Base-by-base conservation (phyloP, 2,329 filamentous ascomycete species). In the Alternaria brassicicola region DNA sequence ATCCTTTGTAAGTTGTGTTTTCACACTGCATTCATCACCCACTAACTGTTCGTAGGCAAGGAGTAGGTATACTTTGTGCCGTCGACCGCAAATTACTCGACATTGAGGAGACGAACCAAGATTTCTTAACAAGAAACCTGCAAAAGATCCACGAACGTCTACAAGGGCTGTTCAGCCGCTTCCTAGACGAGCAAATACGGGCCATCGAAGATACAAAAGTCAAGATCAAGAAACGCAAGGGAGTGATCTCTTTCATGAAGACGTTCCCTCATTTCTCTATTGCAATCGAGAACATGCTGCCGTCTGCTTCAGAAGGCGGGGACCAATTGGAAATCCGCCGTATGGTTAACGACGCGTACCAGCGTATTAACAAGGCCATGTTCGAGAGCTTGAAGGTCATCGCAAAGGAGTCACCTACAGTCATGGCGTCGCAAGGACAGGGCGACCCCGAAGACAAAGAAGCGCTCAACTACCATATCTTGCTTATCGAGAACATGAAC, bases 401-500 rank as follows among this genome's bases (percentile, higher is more conserved):
- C 76, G 94, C 95, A 35, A 89, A 89, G 74, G 86, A 89, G 68
- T 84, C 82, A 30, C 86, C 86, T 0, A 75, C 77, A 2, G 79
- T 80, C 17, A 77, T 78, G 76, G 82, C 91, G 84, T 75, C 81
- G 61, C 76, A 82, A 65, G 75, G 79, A 42, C 76, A 81, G 65
- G 80, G 79, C 48, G 89, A 91, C 68, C 85, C 86, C 1, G 95
- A 98, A 76, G 95, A 98, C 74, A 98, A 99, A 79, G 93, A 97
- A 77, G 92, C 93, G 5, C 85, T 99, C 60, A 98, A 98, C 79
- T 97, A 96, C 79, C 93, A 98, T 78, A 97, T 99, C 70, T 84
- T 98, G 31, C 84, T 98, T 52, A 98, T 99, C 67, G 94, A 99
- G 78, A 99, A 99, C 77, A 97, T 97, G 93, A 96, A 97, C 73